phyloP scores from a whole-genome alignment of 306 rosid genomes.

The Rosa rugosa region DNA sequence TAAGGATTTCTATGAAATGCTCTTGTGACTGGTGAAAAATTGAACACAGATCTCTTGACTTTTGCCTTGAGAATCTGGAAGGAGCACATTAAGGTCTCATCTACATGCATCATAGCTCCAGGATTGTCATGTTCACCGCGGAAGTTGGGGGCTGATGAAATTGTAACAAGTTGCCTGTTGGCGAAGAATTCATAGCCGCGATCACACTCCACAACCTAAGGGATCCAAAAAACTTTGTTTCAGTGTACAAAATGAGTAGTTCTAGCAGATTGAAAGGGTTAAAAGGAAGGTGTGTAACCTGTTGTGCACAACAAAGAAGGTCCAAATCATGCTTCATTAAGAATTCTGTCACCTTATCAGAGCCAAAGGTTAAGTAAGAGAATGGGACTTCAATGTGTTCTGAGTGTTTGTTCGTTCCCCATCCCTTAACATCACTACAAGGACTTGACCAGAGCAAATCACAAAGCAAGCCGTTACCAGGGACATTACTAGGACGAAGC shows the following conservation, averaged over 20 bases:
- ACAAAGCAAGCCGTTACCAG: conserved; percentile 51
- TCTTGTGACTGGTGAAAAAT: no score
- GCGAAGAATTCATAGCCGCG: conserved; percentile 82
- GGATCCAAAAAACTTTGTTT: conserved; percentile 15
- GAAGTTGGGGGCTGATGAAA: conserved; percentile 80
- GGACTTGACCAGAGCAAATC: conserved; percentile 97
- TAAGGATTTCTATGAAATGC: no score
- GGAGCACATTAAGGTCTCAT: conserved; percentile 78
- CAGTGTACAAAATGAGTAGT: conserved; percentile 22
- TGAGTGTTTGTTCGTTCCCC: conserved; percentile 70
- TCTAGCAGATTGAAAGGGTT: no score
- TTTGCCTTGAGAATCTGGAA: conserved; percentile 55
- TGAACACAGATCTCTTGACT: no score
- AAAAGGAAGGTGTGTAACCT: conserved; percentile 41
- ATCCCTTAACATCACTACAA: conserved; percentile 72
- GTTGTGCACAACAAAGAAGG: conserved; percentile 42
- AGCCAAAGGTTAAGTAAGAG: conserved; percentile 33
- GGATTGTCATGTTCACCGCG: conserved; percentile 90
- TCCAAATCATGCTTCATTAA: conserved; percentile 69
- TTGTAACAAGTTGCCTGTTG: conserved; percentile 72
- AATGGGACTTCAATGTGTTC: no score
- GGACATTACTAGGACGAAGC: conserved; percentile 65
- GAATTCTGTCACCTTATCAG: conserved; percentile 80
- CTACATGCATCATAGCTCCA: conserved; percentile 94
- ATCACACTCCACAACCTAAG: conserved; percentile 71